Conservation (phyloP, 108 stramenopile species). For the Skeletonema costatum region DNA sequence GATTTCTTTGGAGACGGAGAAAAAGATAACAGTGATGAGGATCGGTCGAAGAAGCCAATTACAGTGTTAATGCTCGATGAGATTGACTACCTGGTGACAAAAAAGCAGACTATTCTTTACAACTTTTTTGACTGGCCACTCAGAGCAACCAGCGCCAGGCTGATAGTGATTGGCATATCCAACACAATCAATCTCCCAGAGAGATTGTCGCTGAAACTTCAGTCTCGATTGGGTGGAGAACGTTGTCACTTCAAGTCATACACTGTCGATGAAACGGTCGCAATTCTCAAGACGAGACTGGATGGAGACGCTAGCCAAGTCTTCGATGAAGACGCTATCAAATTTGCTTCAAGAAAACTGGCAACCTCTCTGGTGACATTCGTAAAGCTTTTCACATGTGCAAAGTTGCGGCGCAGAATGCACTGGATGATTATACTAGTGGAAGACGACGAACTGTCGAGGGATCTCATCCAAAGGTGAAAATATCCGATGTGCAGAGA, state of each 20-base stretch:
- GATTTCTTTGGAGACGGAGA: slow-evolving; percentile 53
- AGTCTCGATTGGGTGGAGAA: slow-evolving; percentile 74
- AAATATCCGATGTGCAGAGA: slow-evolving; percentile 68
- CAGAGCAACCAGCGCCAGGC: slow-evolving; percentile 35
- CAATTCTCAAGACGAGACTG: slow-evolving; percentile 67
- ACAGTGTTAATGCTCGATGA: slow-evolving; percentile 92
- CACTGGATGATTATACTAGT: slow-evolving; percentile 40
- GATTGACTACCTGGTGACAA: slow-evolving; percentile 96
- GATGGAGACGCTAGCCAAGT: slow-evolving; percentile 11
- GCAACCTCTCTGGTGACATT: slow-evolving; percentile 89
- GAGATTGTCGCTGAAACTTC: slow-evolving; percentile 78
- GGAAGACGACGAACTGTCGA: slow-evolving; percentile 16
- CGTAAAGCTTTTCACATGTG: slow-evolving; percentile 94
- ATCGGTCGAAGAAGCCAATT: slow-evolving; percentile 17
- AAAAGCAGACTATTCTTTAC: slow-evolving; percentile 93
- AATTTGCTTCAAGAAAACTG: slow-evolving; percentile 89
- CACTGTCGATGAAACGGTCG: slow-evolving; percentile 46
- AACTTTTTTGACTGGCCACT: slow-evolving; percentile 98
- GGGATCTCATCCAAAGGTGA: slow-evolving; percentile 44
- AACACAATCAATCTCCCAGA: slow-evolving; percentile 98
- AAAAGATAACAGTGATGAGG: not conserved
- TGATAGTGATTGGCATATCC: slow-evolving; percentile 95
- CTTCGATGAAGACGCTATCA: slow-evolving; percentile 28
- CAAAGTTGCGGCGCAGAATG: slow-evolving; percentile 81
- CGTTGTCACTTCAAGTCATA: slow-evolving; percentile 72